Evolutionary conservation across 306 rosid genomes (phyloP), one percentile per base, ranked within the genome.

Genomic region (Fagus crenata): DNA sequence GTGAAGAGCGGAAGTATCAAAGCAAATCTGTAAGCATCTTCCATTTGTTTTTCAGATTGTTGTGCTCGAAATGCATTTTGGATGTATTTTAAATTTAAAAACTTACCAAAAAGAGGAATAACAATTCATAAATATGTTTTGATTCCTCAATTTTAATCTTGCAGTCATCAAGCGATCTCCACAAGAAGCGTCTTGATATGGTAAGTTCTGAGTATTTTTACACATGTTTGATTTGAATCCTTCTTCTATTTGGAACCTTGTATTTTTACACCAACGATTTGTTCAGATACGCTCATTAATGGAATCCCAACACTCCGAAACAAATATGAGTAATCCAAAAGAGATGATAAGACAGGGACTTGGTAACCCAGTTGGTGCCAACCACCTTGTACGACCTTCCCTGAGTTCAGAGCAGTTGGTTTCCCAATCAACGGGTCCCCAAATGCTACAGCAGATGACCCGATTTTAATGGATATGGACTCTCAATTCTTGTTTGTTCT

Each of bases 151-250:
- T 51, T 81, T 77, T 78, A 65, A 79, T 84, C 78, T 63, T 87
- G 86, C 96, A 91, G 99, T 78, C 81, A 82, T 74, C 74, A 36
- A 89, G 78, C 78, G 96, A 92, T 74, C 83, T 87, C 53, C 94
- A 96, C 87, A 88, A 91, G 81, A 96, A 84, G 81, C 97, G 99
- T 68, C 72, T 91, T 69, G 97, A 96, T 78, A 56, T 86, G 83
- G 99, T 96, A 83, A 85, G 92, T 81, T 61, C 67, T 71, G 65
- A 67, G 73, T 70, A 61, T 82, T 76, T 63, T 40, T 65, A 28
- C 65, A 14, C 59, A 49, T 63, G 53, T 76, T 75, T 81, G 80
- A 54, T 81, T 72, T 13, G 12, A 74, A 40, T 78, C 43, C 65
- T 86, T 32, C 56, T 76, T 71, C 71, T 15, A 35, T 46, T 53